Base-by-base conservation (phyloP, 2,329 filamentous ascomycete species). In the Trichoderma pleuroti region DNA sequence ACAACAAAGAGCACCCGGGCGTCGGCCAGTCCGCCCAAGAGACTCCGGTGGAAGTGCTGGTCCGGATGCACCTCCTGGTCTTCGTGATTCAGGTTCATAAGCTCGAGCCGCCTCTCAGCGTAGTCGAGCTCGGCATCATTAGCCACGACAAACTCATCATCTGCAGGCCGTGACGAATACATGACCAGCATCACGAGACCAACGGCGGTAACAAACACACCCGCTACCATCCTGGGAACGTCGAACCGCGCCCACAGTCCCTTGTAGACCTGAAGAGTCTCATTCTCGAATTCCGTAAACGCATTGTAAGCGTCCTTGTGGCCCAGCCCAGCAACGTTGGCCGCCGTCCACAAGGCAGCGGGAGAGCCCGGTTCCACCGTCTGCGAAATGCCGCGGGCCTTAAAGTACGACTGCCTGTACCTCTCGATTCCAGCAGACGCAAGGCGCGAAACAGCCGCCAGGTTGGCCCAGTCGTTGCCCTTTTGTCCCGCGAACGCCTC, bases 221-320 rank as follows among this genome's bases (percentile, higher is more conserved):
- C 96, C 73, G 92, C 85, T 16, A 91, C 77, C 94, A 99, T 99
- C 78, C 91, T 92, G 2, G 89, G 86, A 24, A 97, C 85, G 79
- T 99, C 93, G 75, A 99, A 99, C 42, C 92, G 89, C 26, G 96
- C 94, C 96, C 96, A 99, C 18, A 98, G 84, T 49, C 86, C 87
- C 78, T 94, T 92, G 83, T 93, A 98, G 14, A 95, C 86, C 32
- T 85, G 85, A 57, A 99, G 84, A 0, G 92, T 97, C 77, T 93
- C 89, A 34, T 85, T 84, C 78, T 98, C 94, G 78, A 97, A 98
- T 12, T 85, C 84, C 18, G 86, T 83, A 76, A 93, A 95, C 0
- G 90, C 87, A 3, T 85, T 74, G 75, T 88, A 89, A 0, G 84
- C 78, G 9, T 82, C 81, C 71, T 74, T 76, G 75, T 80, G 71